A percentile compares a stretch with the other conserved stretches of the same genome.
Conservation (phyloP, 129 eudicot genomes). For the Ambrosia trifida region DNA sequence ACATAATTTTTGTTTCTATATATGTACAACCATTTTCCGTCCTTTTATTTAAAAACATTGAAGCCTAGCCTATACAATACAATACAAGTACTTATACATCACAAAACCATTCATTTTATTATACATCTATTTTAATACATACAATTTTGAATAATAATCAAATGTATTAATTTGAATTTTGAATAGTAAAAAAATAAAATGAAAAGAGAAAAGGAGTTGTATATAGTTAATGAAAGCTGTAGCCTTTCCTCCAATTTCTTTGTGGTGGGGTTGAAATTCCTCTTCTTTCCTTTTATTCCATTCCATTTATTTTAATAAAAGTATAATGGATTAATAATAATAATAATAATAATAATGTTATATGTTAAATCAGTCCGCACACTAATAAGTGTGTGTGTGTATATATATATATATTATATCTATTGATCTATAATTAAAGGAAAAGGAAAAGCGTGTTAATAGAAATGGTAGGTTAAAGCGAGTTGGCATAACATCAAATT, state of each 20-base stretch:
- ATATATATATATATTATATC: too few species aligned
- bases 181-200: background rate
- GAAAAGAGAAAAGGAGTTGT: background rate
- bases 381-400: too few species aligned
- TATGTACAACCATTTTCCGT: too few species aligned
- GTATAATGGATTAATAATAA: background rate
- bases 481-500: conserved; percentile 39
- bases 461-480: conserved; percentile 13
- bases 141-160: too few species aligned
- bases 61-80: too few species aligned
- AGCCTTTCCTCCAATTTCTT: conserved; percentile 15
- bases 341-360: too few species aligned
- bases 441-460: background rate
- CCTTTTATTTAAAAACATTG: too few species aligned
- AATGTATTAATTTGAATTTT: background rate
- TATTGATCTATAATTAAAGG: too few species aligned
- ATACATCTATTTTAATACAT: background rate
- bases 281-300: background rate
- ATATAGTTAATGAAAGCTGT: conserved; percentile 16
- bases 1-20: too few species aligned
- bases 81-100: too few species aligned
- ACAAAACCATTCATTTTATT: too few species aligned
- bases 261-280: conserved; percentile 16
- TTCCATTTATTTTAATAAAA: background rate
- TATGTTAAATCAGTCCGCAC: too few species aligned